Conservation (phyloP, 495 filamentous ascomycete genomes). For the Bacidia rubella region DNA sequence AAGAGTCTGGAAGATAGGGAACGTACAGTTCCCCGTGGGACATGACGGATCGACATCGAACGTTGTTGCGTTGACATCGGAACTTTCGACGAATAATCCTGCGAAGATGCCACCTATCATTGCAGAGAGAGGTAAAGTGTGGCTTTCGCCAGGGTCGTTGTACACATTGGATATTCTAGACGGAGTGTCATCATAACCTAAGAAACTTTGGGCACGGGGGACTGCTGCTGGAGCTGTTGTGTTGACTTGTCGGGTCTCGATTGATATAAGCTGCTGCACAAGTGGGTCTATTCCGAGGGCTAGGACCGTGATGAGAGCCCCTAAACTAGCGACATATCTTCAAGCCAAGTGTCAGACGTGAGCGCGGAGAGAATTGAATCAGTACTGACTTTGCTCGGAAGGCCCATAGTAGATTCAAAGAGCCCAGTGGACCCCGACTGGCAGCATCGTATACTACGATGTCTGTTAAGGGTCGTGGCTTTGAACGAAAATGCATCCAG, state of each 20-base stretch:
- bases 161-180: not conserved
- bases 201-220: not conserved
- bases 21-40: constrained; percentile 34
- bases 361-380: not conserved
- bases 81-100: not conserved
- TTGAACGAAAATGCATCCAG: not conserved
- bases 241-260: not conserved
- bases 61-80: not conserved
- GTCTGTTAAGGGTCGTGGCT: not conserved
- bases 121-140: not conserved
- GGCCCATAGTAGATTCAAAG: not conserved
- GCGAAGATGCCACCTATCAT: not conserved
- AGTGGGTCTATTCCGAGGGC: not conserved
- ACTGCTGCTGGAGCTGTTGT: not conserved
- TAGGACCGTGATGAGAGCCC: not conserved
- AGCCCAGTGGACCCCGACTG: not conserved
- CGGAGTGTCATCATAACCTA: not conserved
- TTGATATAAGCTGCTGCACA: not conserved
- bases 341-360: not conserved
- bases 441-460: not conserved
- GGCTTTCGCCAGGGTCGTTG: not conserved
- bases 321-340: not conserved
- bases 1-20: constrained; percentile 28
- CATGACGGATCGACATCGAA: constrained; percentile 13
- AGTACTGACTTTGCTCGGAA: not conserved